Base-by-base conservation (phyloP, 331 rosid species). In the Arachis monticola region DNA sequence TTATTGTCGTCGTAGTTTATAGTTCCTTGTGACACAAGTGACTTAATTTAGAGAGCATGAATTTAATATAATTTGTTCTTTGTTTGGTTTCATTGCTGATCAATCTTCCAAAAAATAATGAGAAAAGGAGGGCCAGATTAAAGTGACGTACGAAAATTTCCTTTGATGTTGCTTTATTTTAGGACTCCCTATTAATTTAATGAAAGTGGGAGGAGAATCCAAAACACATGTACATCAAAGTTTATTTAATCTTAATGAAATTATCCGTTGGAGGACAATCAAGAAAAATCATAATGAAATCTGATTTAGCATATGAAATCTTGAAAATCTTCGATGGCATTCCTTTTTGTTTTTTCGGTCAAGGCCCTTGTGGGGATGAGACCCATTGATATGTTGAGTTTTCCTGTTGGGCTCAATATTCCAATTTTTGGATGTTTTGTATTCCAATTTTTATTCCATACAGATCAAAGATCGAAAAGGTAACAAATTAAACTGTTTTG, bases 11-110 rank as follows among this genome's bases (percentile, higher is more conserved):
- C 63, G 13, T 48, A 1, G 53, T 13, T 69, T 61, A 46, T 48
- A 0, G 12, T 13, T 69, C 67, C 56, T 53, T 53, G 73, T 46
- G 57, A 73, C 31, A 11, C 55, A 46, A 73, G 8, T 40, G 60
- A 77, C 47, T 69, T 60, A 69, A 10, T 60, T 17, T 56, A 60
- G 61, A 66, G 48, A 7, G 56, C 27, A 7, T 64, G 73, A 67
- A 61, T 69, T 74, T 62, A 41, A 57, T 74, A 62, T 72, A 52
- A 68, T 72, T 41, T 76, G 9, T 40, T 40, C 10, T 76, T 64
- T 60, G 31, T 75, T 57, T 66, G 66, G 32, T 64, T 64, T 42
- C 58, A 74, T 31, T 78, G 17, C 44, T 13, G 44, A 35, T 41
- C 44, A 14, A 53, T 60, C 52, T 61, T 62, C 59, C 50, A 32